phyloP scores from a whole-genome alignment of 495 filamentous ascomycete genomes.

The Ramalina intermedia region DNA sequence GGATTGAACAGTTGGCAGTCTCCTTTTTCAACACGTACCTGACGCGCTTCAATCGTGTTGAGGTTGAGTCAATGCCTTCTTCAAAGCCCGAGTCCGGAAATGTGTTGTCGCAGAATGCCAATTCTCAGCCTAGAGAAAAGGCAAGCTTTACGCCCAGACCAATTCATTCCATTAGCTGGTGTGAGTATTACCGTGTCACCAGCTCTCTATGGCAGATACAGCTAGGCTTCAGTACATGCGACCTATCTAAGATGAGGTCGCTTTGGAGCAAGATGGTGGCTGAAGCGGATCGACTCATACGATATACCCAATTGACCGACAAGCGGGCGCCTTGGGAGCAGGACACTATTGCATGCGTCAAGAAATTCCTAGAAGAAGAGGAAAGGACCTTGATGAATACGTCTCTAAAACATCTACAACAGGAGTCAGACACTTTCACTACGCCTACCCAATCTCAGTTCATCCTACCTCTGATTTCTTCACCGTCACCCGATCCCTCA shows the following conservation, averaged over 20 bases:
- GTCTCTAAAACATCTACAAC: too few relatives aligned
- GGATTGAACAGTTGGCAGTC: neutral
- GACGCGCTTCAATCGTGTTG: neutral
- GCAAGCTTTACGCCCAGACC: neutral
- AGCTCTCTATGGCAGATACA: neutral
- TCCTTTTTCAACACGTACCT: neutral
- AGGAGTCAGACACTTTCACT: neutral
- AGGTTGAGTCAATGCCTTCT: neutral
- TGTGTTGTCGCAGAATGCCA: neutral
- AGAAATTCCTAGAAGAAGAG: too few relatives aligned
- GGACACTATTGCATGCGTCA: too few relatives aligned
- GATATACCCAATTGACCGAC: too few relatives aligned
- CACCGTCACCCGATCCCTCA: neutral
- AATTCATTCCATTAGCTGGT: neutral
- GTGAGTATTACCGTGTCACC: neutral
- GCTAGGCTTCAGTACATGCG: neutral
- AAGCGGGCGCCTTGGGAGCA: too few relatives aligned
- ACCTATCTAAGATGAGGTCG: too few relatives aligned
- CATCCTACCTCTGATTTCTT: neutral
- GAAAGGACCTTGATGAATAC: too few relatives aligned
- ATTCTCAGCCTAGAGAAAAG: neutral
- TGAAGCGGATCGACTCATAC: too few relatives aligned
- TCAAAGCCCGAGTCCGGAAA: neutral
- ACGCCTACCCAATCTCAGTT: neutral
- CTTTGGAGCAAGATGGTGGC: too few relatives aligned